Percentiles rank a stretch among this genome's conserved stretches.
Conservation (phyloP, 2,329 filamentous ascomycete species). For the Meredithiella fracta region DNA sequence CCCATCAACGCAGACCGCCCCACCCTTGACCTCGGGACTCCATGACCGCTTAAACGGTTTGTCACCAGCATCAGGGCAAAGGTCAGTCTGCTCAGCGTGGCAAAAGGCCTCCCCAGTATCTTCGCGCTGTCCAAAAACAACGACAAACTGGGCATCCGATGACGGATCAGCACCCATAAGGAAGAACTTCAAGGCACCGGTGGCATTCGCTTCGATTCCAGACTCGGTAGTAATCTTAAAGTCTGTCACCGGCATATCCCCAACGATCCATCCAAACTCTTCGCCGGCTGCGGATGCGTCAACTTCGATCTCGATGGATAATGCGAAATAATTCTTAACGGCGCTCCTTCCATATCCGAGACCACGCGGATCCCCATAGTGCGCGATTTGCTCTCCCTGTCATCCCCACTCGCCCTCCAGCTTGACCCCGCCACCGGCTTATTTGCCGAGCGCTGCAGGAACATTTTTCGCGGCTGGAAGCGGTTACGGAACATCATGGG, state of each 20-base stretch:
- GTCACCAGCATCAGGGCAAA: constrained; percentile 3
- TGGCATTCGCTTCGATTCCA: constrained; percentile 5
- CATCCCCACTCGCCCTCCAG: neutral
- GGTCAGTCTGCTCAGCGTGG: constrained; percentile 10
- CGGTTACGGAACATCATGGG: constrained; percentile 14
- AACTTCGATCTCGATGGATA: constrained; percentile 12
- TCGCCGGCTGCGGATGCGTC: constrained; percentile 7
- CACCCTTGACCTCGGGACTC: constrained; percentile 7
- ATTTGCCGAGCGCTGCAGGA: constrained; percentile 13
- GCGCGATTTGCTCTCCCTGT: neutral
- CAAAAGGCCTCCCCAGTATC: constrained; percentile 2
- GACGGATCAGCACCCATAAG: constrained; percentile 12
- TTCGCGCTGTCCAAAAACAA: constrained; percentile 9
- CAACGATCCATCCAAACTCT: constrained; percentile 10
- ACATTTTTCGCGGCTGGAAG: constrained; percentile 14
- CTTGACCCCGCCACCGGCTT: neutral
- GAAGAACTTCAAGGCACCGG: constrained; percentile 13
- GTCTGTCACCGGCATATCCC: constrained; percentile 3
- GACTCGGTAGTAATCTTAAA: constrained; percentile 7
- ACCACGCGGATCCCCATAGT: constrained; percentile 9
- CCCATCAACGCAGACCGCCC: neutral
- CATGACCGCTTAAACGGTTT: constrained; percentile 7
- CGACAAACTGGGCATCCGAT: constrained; percentile 11
- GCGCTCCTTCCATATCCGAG: constrained; percentile 8
- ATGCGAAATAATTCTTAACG: constrained; percentile 13